Percentiles rank a stretch among this genome's conserved stretches.
Conservation (phyloP, 148 eudicot species). For the Arctostaphylos glauca region DNA sequence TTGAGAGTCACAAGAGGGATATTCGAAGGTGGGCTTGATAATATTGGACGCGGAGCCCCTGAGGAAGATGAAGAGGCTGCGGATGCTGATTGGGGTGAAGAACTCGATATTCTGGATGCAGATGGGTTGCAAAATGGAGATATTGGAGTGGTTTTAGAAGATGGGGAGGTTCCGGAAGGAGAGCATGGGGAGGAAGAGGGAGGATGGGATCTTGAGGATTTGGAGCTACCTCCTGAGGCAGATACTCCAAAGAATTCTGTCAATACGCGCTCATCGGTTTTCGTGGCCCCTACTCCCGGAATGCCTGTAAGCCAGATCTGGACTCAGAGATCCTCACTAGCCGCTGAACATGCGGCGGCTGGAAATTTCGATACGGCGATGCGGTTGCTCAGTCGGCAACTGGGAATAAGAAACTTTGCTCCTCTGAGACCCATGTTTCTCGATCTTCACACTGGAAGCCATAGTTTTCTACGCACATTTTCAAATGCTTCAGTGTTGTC, state of each 20-base stretch:
- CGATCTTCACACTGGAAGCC: slow-evolving; percentile 84
- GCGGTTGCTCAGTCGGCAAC: slow-evolving; percentile 77
- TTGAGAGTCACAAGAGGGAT: slow-evolving; percentile 69
- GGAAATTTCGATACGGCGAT: slow-evolving; percentile 95
- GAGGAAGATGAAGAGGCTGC: slow-evolving; percentile 64
- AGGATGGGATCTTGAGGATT: slow-evolving; percentile 94
- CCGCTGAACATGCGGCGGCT: slow-evolving; percentile 95
- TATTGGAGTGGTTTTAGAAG: slow-evolving; percentile 26
- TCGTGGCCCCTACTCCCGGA: slow-evolving; percentile 72
- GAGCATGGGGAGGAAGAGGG: slow-evolving; percentile 68
- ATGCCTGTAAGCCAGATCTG: slow-evolving; percentile 94
- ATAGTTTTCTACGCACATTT: slow-evolving; percentile 60
- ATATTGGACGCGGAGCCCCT: slow-evolving; percentile 34
- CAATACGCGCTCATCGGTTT: slow-evolving; percentile 46
- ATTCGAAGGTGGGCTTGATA: slow-evolving; percentile 61
- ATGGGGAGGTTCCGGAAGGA: slow-evolving; percentile 44
- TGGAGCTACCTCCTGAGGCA: slow-evolving; percentile 87
- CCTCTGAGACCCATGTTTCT: slow-evolving; percentile 70
- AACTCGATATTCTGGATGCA: slow-evolving; percentile 48
- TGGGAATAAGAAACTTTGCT: slow-evolving; percentile 69
- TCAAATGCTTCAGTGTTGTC: slow-evolving; percentile 70
- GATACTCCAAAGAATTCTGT: slow-evolving; percentile 68
- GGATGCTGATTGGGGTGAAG: slow-evolving; percentile 65
- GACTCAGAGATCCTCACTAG: slow-evolving; percentile 83
- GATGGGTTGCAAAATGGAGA: slow-evolving; percentile 46